Percentiles rank a stretch among this genome's conserved stretches.
These are phyloP conservation scores for Colletotrichum sidae DNA, from an alignment of 2,329 filamentous ascomycete genomes.

Conservation along the genomic window DNA sequence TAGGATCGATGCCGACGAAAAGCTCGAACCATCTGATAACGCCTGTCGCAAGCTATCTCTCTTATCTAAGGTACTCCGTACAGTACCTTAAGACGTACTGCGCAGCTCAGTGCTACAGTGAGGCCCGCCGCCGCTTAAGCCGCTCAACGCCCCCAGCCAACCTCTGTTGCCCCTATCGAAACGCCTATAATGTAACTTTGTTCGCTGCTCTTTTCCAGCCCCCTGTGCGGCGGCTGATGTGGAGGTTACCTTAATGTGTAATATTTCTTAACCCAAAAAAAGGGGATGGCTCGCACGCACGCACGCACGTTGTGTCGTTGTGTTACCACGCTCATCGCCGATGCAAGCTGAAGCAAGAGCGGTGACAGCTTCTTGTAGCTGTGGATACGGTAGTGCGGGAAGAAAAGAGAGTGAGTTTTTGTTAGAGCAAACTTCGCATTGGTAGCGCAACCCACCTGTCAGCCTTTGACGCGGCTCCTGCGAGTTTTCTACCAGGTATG, in stretches of 20 bases:
- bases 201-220: too few species aligned
- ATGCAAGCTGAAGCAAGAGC: constrained; percentile 22
- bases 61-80: constrained; percentile 4
- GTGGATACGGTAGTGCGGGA: constrained; percentile 10
- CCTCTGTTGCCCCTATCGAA: constrained; percentile 34
- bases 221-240: too few species aligned
- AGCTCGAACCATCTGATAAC: constrained; percentile 18
- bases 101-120: too few species aligned
- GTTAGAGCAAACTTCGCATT: too few species aligned
- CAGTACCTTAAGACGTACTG: constrained; percentile 5
- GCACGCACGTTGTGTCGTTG: too few species aligned
- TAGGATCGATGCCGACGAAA: neutral
- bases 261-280: neutral
- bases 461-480: too few species aligned
- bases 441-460: too few species aligned
- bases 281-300: neutral
- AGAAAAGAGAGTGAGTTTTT: too few species aligned
- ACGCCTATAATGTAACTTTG: neutral
- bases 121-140: constrained; percentile 15
- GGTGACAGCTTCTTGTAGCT: constrained; percentile 1
- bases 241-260: too few species aligned
- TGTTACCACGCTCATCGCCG: constrained; percentile 16
- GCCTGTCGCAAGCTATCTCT: constrained; percentile 7
- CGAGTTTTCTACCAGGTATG: too few species aligned
- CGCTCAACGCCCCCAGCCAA: constrained; percentile 18